Evolutionary conservation across 768 basidiomycete genomes (phyloP), one percentile per base, ranked within the genome.

Genomic region (Kwoniella bestiolae): DNA sequence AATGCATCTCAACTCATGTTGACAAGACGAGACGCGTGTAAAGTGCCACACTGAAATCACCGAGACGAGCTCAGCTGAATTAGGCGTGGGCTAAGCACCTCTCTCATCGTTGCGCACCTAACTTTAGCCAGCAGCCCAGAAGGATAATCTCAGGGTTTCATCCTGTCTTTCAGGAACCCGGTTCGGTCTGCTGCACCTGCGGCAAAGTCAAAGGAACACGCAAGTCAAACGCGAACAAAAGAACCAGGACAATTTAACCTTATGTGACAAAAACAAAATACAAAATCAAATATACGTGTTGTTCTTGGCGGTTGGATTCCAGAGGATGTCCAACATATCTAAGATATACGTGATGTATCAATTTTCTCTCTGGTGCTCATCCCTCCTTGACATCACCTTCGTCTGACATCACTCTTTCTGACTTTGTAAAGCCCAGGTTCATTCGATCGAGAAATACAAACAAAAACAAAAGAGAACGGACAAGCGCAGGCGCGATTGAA

Each of bases 401-500:
- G n/a, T n/a, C n/a, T n/a, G n/a, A n/a, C n/a, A n/a, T n/a, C n/a
- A n/a, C n/a, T n/a, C n/a, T n/a, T n/a, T n/a, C n/a, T n/a, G n/a
- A n/a, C n/a, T n/a, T n/a, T n/a, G n/a, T n/a, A n/a, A n/a, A n/a
- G n/a, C n/a, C n/a, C n/a, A n/a, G n/a, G n/a, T n/a, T n/a, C n/a
- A n/a, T n/a, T n/a, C n/a, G n/a, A n/a, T n/a, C n/a, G n/a, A n/a
- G n/a, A n/a, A n/a, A n/a, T n/a, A n/a, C n/a, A n/a, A n/a, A n/a
- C n/a, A n/a, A n/a, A n/a, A n/a, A n/a, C n/a, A n/a, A n/a, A n/a
- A n/a, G n/a, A n/a, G 34, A 6, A 35, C 5, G 12, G 51, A 16
- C 51, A 55, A 55, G 52, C 52, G 29, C 52, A 55, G 52, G 32
- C 52, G 14, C 31, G n/a, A 55, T 55, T 18, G 52, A 55, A 55